A percentile compares a stretch with the other conserved stretches of the same genome.
phyloP scores from a whole-genome alignment of 192 early-diverging fungal species.

The Phlyctochytrium bullatum region DNA sequence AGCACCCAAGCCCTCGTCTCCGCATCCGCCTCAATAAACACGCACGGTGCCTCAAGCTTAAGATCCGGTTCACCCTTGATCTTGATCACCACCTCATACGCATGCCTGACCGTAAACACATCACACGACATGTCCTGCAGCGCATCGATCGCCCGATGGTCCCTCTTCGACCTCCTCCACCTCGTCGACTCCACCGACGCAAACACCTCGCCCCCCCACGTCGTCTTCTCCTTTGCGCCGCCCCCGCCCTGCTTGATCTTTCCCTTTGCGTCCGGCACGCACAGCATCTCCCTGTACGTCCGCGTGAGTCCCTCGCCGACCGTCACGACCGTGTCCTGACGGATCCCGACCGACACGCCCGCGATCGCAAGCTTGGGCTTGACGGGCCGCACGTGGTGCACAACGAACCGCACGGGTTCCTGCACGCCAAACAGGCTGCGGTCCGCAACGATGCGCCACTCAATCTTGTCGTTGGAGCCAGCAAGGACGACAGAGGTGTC shows the following conservation, averaged over 20 bases:
- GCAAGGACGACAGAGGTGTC: constrained; percentile 22
- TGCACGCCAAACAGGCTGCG: background rate
- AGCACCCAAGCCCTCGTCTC: constrained; percentile 1
- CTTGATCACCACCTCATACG: background rate
- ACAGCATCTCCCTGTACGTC: background rate
- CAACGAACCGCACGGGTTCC: background rate
- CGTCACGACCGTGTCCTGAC: background rate
- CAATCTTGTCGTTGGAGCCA: constrained; percentile 6
- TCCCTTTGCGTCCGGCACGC: background rate
- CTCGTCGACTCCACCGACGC: background rate
- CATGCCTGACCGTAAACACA: background rate
- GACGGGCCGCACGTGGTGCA: constrained; percentile 5
- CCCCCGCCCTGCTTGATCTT: background rate
- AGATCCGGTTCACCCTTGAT: constrained; percentile 6
- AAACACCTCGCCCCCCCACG: background rate
- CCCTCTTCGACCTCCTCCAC: background rate
- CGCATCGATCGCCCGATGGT: constrained; percentile 2
- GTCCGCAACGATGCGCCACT: background rate
- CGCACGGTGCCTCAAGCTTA: background rate
- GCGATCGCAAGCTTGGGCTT: background rate
- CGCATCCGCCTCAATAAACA: background rate
- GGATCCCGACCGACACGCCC: background rate
- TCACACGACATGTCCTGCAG: background rate
- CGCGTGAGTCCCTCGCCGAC: background rate
- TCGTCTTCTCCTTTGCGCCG: background rate